These are phyloP conservation scores for Salvia miltiorrhiza DNA, from an alignment of 257 asterid species.

Conservation along the genomic window DNA sequence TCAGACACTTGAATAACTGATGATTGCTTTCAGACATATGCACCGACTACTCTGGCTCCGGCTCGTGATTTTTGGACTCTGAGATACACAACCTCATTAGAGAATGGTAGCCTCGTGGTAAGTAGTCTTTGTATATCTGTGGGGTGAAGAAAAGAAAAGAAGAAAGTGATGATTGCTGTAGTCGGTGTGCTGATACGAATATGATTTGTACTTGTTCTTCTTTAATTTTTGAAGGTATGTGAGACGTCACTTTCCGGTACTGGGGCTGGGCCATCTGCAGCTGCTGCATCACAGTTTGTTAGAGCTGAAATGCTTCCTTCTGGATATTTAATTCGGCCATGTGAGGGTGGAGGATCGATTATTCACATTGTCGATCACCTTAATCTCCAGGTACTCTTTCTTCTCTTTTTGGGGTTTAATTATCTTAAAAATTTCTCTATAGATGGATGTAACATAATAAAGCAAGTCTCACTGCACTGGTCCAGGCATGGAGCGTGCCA, in stretches of 20 bases:
- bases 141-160: too few relatives aligned
- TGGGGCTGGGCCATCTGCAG: constrained; percentile 73
- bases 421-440: neutral
- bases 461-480: constrained; percentile 6
- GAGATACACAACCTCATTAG: constrained; percentile 83
- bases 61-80: constrained; percentile 96
- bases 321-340: constrained; percentile 81
- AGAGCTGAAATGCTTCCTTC: constrained; percentile 91
- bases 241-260: constrained; percentile 86
- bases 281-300: constrained; percentile 69
- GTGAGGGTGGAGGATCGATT: constrained; percentile 89
- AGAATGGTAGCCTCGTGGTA: constrained; percentile 89
- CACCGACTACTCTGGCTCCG: constrained; percentile 83
- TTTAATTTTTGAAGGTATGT: constrained; percentile 48
- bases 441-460: neutral
- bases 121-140: constrained; percentile 19
- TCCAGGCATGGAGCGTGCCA: constrained; percentile 89
- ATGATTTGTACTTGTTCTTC: constrained; percentile 7
- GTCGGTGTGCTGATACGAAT: neutral
- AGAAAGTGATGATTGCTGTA: neutral
- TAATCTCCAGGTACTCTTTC: constrained; percentile 54
- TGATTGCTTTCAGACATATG: constrained; percentile 56
- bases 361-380: constrained; percentile 87
- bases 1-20: constrained; percentile 6
- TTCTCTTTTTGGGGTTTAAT: neutral